A percentile compares a stretch with the other conserved stretches of the same genome.
Evolutionary conservation across 148 eudicot species (phyloP).

Genomic region (Rhododendron williamsianum): DNA sequence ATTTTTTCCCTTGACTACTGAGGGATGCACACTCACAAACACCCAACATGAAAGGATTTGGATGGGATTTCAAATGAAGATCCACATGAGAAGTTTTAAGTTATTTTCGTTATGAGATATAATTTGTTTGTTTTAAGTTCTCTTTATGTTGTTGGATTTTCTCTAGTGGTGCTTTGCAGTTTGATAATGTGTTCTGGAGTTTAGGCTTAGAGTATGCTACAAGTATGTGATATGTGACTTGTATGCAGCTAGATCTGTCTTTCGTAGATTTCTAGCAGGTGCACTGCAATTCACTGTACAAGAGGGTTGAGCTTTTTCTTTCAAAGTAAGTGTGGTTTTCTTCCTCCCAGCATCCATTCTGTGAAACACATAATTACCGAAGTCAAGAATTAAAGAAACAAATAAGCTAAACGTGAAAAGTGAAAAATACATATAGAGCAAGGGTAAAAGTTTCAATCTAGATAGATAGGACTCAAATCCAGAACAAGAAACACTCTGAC

Average conservation of each 20-base stretch:
- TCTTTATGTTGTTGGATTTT: too few relatives aligned
- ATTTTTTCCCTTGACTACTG: too few relatives aligned
- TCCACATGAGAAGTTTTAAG: too few relatives aligned
- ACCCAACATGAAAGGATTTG: too few relatives aligned
- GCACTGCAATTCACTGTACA: slow-evolving; percentile 24
- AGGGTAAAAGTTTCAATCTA: neutral
- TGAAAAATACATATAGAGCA: neutral
- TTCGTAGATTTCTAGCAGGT: slow-evolving; percentile 46
- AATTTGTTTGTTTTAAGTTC: too few relatives aligned
- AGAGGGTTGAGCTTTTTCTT: slow-evolving; percentile 26
- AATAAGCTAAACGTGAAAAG: neutral
- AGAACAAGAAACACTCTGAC: neutral
- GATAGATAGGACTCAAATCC: neutral
- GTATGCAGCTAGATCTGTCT: slow-evolving; percentile 38
- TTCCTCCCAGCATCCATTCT: slow-evolving; percentile 36
- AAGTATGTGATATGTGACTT: too few relatives aligned
- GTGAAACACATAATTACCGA: neutral
- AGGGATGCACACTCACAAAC: too few relatives aligned
- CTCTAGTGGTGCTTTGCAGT: too few relatives aligned
- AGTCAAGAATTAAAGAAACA: neutral
- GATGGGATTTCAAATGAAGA: too few relatives aligned
- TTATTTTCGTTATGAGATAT: too few relatives aligned
- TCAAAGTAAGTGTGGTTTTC: slow-evolving; percentile 14
- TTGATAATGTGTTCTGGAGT: too few relatives aligned
- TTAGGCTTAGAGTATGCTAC: too few relatives aligned